Evolutionary conservation across 148 eudicot genomes (phyloP).

Genomic region (Vaccinium corymbosum): DNA sequence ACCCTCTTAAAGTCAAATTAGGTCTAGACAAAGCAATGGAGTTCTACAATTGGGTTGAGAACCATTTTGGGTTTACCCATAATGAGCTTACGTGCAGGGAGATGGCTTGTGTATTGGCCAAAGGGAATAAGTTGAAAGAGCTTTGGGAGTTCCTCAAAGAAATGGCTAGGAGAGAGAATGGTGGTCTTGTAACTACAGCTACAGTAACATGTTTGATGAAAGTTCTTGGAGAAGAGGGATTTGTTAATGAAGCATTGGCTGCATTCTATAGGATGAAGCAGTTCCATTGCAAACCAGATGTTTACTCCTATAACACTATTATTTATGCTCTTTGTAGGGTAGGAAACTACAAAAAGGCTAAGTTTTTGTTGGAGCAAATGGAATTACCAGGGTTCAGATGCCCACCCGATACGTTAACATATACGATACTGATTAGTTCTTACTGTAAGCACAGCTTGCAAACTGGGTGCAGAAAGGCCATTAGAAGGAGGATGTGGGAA

Average conservation of each 20-base stretch:
- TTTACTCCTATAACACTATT: conserved; percentile 62
- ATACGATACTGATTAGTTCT: conserved; percentile 74
- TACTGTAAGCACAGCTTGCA: conserved; percentile 65
- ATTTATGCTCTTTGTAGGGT: conserved; percentile 72
- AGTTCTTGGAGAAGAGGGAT: conserved; percentile 74
- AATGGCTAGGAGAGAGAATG: conserved; percentile 42
- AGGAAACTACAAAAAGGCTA: conserved; percentile 68
- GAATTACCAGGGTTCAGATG: conserved; percentile 78
- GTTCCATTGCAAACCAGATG: conserved; percentile 80
- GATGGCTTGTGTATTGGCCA: conserved; percentile 68
- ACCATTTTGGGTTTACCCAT: conserved; percentile 51
- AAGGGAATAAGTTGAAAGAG: conserved; percentile 46
- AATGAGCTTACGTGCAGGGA: conserved; percentile 64
- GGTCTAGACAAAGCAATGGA: conserved; percentile 54
- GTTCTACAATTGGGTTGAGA: conserved; percentile 71
- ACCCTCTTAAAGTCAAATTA: conserved; percentile 39
- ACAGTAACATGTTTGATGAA: conserved; percentile 81
- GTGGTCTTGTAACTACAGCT: conserved; percentile 48
- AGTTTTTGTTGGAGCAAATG: conserved; percentile 69
- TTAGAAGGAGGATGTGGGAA: conserved; percentile 76
- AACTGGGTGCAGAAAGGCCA: conserved; percentile 74
- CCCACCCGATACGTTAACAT: conserved; percentile 73
- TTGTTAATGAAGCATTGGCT: conserved; percentile 62
- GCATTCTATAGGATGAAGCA: conserved; percentile 77
- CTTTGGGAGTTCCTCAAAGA: conserved; percentile 69